Evolutionary conservation across 2,329 filamentous ascomycete species (phyloP).

Genomic region (Ophiognomonia clavigignenti-juglandacearum): DNA sequence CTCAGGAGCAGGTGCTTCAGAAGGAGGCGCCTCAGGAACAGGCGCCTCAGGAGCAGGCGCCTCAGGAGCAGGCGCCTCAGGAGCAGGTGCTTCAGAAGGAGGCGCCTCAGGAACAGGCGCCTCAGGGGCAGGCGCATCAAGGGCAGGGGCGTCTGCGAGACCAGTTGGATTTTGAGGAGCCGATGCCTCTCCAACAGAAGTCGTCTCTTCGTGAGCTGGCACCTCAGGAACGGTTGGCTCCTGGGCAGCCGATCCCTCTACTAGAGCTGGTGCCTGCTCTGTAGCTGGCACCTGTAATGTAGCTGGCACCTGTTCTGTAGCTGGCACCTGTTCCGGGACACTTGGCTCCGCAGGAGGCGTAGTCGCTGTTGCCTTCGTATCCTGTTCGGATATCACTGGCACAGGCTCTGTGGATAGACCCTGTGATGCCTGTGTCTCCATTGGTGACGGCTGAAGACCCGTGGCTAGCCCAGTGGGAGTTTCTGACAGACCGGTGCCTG

Average conservation of each 20-base stretch:
- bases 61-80: not conserved
- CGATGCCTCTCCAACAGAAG: too few relatives aligned
- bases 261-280: too few relatives aligned
- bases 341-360: not conserved
- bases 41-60: not conserved
- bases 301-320: too few relatives aligned
- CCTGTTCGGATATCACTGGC: not conserved
- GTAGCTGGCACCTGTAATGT: too few relatives aligned
- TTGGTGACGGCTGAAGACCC: constrained; percentile 9
- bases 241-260: too few relatives aligned
- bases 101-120: not conserved
- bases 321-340: too few relatives aligned
- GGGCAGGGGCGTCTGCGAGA: too few relatives aligned
- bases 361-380: constrained; percentile 1
- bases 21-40: not conserved
- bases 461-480: constrained; percentile 6
- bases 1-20: not conserved
- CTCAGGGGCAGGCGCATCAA: not conserved
- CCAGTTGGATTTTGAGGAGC: too few relatives aligned
- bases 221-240: too few relatives aligned
- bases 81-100: not conserved
- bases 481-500: constrained; percentile 1
- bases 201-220: too few relatives aligned
- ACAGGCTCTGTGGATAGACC: not conserved
- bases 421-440: not conserved